Percentiles rank a stretch among this genome's conserved stretches.
These are phyloP conservation scores for Teunomyces lycoperdinae DNA, from an alignment of 805 yeast species.

Conservation along the genomic window DNA sequence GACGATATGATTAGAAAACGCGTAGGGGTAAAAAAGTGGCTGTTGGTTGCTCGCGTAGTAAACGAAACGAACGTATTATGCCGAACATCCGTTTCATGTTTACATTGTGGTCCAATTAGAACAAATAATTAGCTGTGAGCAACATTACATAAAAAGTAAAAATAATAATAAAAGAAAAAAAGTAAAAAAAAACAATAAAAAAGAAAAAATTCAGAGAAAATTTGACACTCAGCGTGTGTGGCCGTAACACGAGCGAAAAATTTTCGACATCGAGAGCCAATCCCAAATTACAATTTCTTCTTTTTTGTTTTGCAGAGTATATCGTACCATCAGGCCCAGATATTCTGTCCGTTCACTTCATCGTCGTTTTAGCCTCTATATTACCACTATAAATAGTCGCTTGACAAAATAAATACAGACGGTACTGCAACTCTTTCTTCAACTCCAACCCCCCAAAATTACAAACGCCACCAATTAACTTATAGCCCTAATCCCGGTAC, in stretches of 20 bases:
- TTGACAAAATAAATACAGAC: not conserved
- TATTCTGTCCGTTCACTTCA: not conserved
- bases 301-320: not conserved
- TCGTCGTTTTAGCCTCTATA: not conserved
- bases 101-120: slow-evolving; percentile 1
- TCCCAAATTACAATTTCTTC: not conserved
- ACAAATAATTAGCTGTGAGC: not conserved
- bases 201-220: not conserved
- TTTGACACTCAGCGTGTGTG: too few relatives aligned
- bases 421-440: not conserved
- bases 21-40: too few relatives aligned
- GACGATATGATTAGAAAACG: too few relatives aligned
- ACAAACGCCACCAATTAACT: not conserved
- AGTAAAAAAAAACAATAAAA: not conserved
- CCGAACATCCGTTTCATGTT: slow-evolving; percentile 1
- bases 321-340: not conserved
- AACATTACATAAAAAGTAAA: not conserved
- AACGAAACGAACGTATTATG: not conserved
- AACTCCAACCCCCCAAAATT: not conserved
- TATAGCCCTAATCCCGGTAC: slow-evolving; percentile 1
- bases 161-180: not conserved
- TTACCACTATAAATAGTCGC: not conserved
- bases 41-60: too few relatives aligned
- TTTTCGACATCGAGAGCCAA: not conserved
- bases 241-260: not conserved